Conservation (phyloP, 2,329 filamentous ascomycete genomes). For the Zasmidium citrigriseum region DNA sequence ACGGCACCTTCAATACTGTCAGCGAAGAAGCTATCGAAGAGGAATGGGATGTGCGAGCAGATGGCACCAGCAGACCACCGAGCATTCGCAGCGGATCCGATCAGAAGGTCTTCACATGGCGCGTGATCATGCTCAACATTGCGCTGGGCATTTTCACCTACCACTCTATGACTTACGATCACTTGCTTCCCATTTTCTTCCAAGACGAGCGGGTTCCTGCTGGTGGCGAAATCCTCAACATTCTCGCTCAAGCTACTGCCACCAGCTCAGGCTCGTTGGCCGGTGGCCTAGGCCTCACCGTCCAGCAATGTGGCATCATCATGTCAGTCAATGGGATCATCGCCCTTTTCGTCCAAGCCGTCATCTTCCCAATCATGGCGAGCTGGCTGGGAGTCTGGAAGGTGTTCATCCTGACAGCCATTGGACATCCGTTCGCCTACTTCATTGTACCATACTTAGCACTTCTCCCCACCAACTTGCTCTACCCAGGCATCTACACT, state of each 20-base stretch:
- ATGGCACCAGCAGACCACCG: constrained; percentile 42
- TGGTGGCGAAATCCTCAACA: constrained; percentile 35
- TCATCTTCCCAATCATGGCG: constrained; percentile 68
- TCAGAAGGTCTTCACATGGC: constrained; percentile 58
- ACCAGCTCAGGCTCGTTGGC: constrained; percentile 38
- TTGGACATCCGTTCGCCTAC: constrained; percentile 68
- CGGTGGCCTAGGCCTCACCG: constrained; percentile 67
- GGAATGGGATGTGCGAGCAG: constrained; percentile 52
- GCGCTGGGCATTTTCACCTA: constrained; percentile 89
- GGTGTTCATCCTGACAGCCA: constrained; percentile 64
- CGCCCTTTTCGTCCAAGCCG: constrained; percentile 70
- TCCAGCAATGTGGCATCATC: constrained; percentile 67
- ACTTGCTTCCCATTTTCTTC: constrained; percentile 87
- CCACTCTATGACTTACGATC: constrained; percentile 93
- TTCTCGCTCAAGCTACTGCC: constrained; percentile 24
- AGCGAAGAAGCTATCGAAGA: constrained; percentile 56
- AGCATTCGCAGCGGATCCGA: constrained; percentile 35
- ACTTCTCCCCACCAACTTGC: constrained; percentile 53
- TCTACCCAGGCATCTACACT: constrained; percentile 66
- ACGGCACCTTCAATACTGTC: constrained; percentile 43
- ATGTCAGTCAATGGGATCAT: constrained; percentile 71
- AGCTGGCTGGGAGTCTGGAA: constrained; percentile 67
- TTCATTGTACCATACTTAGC: constrained; percentile 69
- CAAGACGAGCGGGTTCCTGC: constrained; percentile 67
- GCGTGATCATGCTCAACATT: constrained; percentile 74